Percentiles rank a stretch among this genome's conserved stretches.
phyloP scores from a whole-genome alignment of 805 yeast species.

The Teunomyces barrocoloradensis region DNA sequence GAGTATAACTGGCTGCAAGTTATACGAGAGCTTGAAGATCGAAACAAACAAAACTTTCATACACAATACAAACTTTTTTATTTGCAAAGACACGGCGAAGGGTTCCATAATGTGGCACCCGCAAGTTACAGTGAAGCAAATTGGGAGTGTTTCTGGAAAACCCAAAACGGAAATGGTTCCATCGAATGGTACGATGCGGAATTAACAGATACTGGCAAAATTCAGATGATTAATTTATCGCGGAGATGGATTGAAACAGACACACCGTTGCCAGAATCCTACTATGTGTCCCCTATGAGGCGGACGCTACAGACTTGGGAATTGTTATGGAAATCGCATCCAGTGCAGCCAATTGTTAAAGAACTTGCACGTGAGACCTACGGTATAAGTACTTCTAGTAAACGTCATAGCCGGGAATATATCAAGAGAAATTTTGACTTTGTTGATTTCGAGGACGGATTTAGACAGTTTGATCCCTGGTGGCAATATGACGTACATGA shows the following conservation, averaged over 20 bases:
- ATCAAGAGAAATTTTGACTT: conserved; percentile 18
- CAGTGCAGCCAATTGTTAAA: conserved; percentile 19
- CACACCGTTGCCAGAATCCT: conserved; percentile 25
- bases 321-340: conserved; percentile 19
- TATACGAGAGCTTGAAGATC: conserved; percentile 9
- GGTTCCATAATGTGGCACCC: conserved; percentile 29
- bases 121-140: conserved; percentile 11
- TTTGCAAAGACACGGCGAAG: conserved; percentile 35
- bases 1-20: conserved; percentile 23
- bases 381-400: conserved; percentile 30
- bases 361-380: conserved; percentile 32
- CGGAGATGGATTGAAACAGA: background rate
- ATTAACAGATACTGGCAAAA: conserved; percentile 22
- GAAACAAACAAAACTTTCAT: conserved; percentile 5
- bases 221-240: conserved; percentile 14
- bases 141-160: conserved; percentile 30
- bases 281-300: conserved; percentile 30
- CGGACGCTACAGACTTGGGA: conserved; percentile 31
- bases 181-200: conserved; percentile 32
- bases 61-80: conserved; percentile 23
- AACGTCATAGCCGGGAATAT: conserved; percentile 23
- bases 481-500: conserved; percentile 26
- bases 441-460: conserved; percentile 24
- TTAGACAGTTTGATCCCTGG: conserved; percentile 21
- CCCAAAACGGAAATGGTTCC: conserved; percentile 16